Evolutionary conservation across 768 basidiomycete species (phyloP), one percentile per base, ranked within the genome.

Genomic region (Favolaschia claudopus): DNA sequence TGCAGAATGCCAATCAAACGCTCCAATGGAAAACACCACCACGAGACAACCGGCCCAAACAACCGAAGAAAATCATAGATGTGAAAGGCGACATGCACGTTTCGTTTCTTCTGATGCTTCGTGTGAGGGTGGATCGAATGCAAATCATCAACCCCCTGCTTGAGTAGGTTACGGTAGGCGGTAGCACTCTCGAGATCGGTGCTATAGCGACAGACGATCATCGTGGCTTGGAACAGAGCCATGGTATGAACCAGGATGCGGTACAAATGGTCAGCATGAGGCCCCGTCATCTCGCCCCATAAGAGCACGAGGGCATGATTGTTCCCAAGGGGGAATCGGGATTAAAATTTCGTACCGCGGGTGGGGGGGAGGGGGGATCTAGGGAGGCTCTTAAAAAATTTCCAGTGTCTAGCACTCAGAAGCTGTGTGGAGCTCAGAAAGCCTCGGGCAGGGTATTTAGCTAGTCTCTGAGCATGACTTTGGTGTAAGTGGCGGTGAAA

Each of bases 11-110:
- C 74, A 36, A 79, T 79, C 8, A 77, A 51, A 0, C 64, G 59
- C 54, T 80, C 75, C 52, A 76, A 75, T 0, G 75, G 74, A 58
- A 77, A 79, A 15, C 60, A 66, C 74, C 74, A 79, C 80, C 77
- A 80, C 1, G 69, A 72, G 2, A 60, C 62, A 1, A 73, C 63
- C 7, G 76, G 76, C 0, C 79, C 74, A 58, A 76, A 78, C 2
- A 72, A 60, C 0, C 58, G 17, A 1, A 77, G 57, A 46, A 76
- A 77, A n/a, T 77, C 69, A 17, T 67, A 59, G 2, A 79, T 34
- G 50, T 78, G 78, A 29, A 77, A 27, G 29, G 53, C 54, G 24
- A 55, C 29, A 31, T 55, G 54, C 10, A 31, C 28, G n/a, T 55
- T 55, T 24, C 14, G 17, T 36, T 46, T 15, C 72, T 58, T 29